phyloP scores from a whole-genome alignment of 2,329 filamentous ascomycete genomes.

The Diaporthe nobilis region DNA sequence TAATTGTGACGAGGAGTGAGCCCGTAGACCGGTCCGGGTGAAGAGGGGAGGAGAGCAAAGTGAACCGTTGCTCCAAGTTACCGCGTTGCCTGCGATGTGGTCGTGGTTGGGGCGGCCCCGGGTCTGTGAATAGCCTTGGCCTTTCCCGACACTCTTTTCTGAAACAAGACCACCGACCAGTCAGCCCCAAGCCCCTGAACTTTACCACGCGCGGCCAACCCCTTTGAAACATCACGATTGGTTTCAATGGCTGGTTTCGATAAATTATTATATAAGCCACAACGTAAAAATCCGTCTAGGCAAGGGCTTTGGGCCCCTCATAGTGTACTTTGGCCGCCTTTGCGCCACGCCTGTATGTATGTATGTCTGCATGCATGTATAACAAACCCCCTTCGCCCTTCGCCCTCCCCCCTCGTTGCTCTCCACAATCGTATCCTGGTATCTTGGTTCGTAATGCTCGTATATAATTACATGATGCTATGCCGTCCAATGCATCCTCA shows the following conservation, averaged over 20 bases:
- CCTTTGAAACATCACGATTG: neutral
- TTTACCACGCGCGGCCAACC: neutral
- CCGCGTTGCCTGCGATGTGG: neutral
- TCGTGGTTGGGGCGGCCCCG: neutral
- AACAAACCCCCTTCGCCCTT: neutral
- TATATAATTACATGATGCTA: neutral
- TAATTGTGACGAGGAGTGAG: neutral
- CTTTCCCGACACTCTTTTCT: conserved; percentile 5
- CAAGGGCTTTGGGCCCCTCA: neutral
- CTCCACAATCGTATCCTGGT: neutral
- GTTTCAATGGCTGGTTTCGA: neutral
- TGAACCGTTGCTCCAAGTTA: neutral
- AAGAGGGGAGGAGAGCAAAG: neutral
- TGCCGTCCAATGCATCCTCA: neutral
- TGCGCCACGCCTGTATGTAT: neutral
- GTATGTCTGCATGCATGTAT: neutral
- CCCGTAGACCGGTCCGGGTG: neutral
- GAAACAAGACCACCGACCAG: neutral
- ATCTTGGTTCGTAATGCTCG: neutral
- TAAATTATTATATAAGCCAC: neutral
- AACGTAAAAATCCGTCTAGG: neutral
- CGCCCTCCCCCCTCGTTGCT: neutral
- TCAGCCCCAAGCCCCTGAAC: conserved; percentile 10
- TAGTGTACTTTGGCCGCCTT: neutral
- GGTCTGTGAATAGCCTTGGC: neutral